Base-by-base conservation (phyloP, 1,284 basidiomycete genomes). In the Entoloma clypeatum region DNA sequence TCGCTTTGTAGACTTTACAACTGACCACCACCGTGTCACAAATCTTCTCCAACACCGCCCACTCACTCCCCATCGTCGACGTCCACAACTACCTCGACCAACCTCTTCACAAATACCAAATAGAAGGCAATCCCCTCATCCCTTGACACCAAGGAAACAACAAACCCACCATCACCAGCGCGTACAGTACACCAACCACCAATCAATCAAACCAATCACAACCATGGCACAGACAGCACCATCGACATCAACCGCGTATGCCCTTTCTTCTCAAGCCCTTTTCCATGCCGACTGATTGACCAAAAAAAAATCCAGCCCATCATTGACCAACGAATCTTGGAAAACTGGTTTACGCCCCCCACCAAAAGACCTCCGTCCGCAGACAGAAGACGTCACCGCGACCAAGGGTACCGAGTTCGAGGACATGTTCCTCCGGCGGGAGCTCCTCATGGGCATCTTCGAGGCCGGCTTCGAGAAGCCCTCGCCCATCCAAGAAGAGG, bases 401-500 rank as follows among this genome's bases (percentile, higher is more conserved):
- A 94, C 90, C 16, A 89, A 92, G 65, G 93, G 92, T 45, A 75
- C 82, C 55, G 90, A 94, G 61, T 97, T 95, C 57, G 93, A 97
- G 66, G 86, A 91, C 57, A 86, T 88, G 74, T 77, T 69, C 53
- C 72, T 89, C 53, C 79, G 81, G 43, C 78, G 86, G 48, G 86
- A 89, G 63, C 75, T 90, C 46, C 74, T 92, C 54, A 91, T 92
- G 89, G 89, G 89, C 52, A 94, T 96, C 60, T 96, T 93, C 58
- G 92, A 95, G 71, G 93, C 92, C 51, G 93, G 93, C 43, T 99
- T 98, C 63, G 96, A 99, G 67, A 82, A 78, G 54, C 95, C 96
- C 16, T 94, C 90, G 18, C 96, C 95, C 38, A 98, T 99, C 63
- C 95, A 99, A 74, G 96, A 99, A 79, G 92, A 97, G 72, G 86